Evolutionary conservation across 148 eudicot genomes (phyloP), one percentile per base, ranked within the genome.

Genomic region (Linanthus parryae): DNA sequence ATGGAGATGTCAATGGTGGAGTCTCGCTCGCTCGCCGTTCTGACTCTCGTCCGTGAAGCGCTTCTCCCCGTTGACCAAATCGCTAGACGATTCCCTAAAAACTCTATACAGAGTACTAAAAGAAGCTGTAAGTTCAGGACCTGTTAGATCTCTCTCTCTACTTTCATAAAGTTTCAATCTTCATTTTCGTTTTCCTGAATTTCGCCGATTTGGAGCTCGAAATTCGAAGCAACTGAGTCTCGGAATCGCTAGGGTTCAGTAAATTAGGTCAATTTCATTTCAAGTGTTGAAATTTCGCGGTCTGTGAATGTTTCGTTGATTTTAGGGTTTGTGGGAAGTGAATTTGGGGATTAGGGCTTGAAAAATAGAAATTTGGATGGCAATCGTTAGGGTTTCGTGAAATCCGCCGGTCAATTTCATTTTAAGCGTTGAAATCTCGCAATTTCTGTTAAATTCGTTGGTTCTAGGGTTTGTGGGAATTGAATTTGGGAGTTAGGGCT

Each of bases 51-150:
- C 45, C 49, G 31, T 48, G 67, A 52, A 43, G 59, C 55, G 21
- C 36, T 67, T 45, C 44, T 66, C 25, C 56, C 77, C 54, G 67
- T 57, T 25, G 58, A 58, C 45, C 78, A 36, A 57, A 69, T 51
- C 58, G 18, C 67, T 54, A 70, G 56, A 63, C 61, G 56, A 31
- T 71, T 62, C 19, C 69, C 68, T 0, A 68, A 65, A 31, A 64
- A 22, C 17, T 47, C 56, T 37, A 78, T 71, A 79, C 79, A 60
- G 29, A 58, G 31, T 7, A 56, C 70, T 29, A 64, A 46, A 37
- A 72, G 64, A 18, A 64, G 69, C 56, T 85, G 88, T 81, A 85
- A 78, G 79, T 81, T 81, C 66, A 73, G 68, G 62, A 31, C 21
- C 26, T 60, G 25, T 37, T 79, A 66, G 55, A 31, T 19, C 3